A percentile compares a stretch with the other conserved stretches of the same genome.
These are phyloP conservation scores for Penicillium macrosclerotiorum DNA, from an alignment of 495 filamentous ascomycete species.

Conservation along the genomic window DNA sequence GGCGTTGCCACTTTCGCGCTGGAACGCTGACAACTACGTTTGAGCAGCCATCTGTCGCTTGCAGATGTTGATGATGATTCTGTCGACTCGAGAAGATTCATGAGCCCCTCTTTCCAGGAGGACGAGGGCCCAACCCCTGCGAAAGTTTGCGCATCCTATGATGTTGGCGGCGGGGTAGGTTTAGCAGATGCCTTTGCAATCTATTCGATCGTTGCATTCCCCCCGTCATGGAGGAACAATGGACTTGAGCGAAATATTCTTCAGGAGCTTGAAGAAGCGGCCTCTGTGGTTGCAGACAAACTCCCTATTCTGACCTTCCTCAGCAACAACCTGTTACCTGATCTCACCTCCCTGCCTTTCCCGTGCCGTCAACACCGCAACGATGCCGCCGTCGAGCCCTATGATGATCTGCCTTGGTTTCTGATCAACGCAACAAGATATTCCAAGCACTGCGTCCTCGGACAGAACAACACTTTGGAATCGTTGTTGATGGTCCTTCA, in stretches of 20 bases:
- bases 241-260: not conserved
- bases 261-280: not conserved
- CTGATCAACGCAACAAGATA: slow-evolving; percentile 14
- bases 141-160: slow-evolving; percentile 6
- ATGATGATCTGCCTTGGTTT: slow-evolving; percentile 18
- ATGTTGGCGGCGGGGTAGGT: slow-evolving; percentile 6
- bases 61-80: not conserved
- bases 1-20: too few species aligned
- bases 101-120: not conserved
- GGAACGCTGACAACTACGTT: not conserved
- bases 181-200: slow-evolving; percentile 7
- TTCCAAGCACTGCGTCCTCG: slow-evolving; percentile 18
- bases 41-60: too few species aligned
- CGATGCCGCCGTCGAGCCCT: not conserved
- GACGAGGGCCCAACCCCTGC: slow-evolving; percentile 5
- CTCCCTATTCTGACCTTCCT: slow-evolving; percentile 2
- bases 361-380: not conserved
- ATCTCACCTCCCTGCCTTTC: slow-evolving; percentile 2
- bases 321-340: not conserved
- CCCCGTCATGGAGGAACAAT: not conserved
- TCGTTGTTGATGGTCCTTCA: slow-evolving; percentile 18
- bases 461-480: slow-evolving; percentile 1
- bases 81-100: not conserved
- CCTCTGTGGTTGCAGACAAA: not conserved
- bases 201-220: slow-evolving; percentile 9